Base-by-base conservation (phyloP, 1,284 basidiomycete genomes). In the Takashimella koratensis region DNA sequence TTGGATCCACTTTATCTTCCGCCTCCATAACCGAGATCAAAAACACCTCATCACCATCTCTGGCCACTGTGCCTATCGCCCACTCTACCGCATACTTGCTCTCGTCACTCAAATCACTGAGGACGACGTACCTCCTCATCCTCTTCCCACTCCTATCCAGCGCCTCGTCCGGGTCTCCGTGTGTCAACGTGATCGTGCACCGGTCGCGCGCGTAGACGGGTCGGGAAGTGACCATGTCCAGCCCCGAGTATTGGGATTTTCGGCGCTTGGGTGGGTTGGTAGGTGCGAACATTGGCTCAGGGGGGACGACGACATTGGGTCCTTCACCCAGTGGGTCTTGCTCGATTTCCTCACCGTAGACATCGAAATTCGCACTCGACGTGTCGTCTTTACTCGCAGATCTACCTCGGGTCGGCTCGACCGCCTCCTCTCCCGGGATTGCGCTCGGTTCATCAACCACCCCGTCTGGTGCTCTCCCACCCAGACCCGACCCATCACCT, bases 61-160 rank as follows among this genome's bases (percentile, higher is more conserved):
- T 80, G 56, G 97, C 77, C 0, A 98, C 95, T 0, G 95, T 98
- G 4, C 95, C 95, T 57, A 98, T 94, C 1, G 89, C 92, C 91
- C 92, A 95, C 71, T 95, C 91, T 5, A 95, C 83, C 0, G 93
- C 92, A 74, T 91, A 96, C 36, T 87, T 80, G 74, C 84, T 86
- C 78, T 96, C 93, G 63, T 96, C 89, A 60, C 88, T 92, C 64
- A 98, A 74, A 80, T 98, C 95, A 67, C 90, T 95, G 2, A 91
- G 88, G 19, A 98, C 87, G 5, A 97, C 81, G 73, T 98, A 98
- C 43, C 82, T 81, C 65, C 85, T 84, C 58, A 79, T 73, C 27
- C 83, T 81, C 62, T 87, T 81, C 25, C 80, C 82, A 19, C 72
- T 77, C 53, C 76, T 66, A 42, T 81, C 81, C 36, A 84, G 71